Conservation (phyloP, 2,329 filamentous ascomycete genomes). For the Exophiala mesophila region DNA sequence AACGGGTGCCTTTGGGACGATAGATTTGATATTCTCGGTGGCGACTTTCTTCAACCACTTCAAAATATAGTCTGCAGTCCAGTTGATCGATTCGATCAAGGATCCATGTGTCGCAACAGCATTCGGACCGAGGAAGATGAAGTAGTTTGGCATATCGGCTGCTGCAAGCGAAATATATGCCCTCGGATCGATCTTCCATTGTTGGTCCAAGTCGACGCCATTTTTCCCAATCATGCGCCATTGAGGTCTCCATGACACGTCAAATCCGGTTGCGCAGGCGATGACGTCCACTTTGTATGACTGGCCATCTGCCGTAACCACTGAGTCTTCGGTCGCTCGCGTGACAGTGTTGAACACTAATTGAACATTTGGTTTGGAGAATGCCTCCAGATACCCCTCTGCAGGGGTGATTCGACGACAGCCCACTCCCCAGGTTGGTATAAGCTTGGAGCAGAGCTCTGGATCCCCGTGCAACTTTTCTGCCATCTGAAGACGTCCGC, state of each 20-base stretch:
- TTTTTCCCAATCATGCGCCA: conserved; percentile 33
- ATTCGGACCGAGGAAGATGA: conserved; percentile 31
- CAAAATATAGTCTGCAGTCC: conserved; percentile 28
- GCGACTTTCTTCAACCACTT: conserved; percentile 31
- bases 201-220: conserved; percentile 25
- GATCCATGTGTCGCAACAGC: conserved; percentile 28
- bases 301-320: conserved; percentile 23
- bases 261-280: conserved; percentile 39
- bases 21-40: conserved; percentile 30
- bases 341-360: conserved; percentile 33
- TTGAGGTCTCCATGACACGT: conserved; percentile 33
- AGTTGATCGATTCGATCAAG: conserved; percentile 24
- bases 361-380: conserved; percentile 32
- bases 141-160: conserved; percentile 31
- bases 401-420: conserved; percentile 19
- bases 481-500: conserved; percentile 10
- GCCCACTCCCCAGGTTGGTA: conserved; percentile 28
- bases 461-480: conserved; percentile 20
- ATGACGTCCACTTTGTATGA: conserved; percentile 29
- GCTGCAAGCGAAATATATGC: conserved; percentile 28
- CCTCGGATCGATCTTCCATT: conserved; percentile 27
- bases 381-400: conserved; percentile 28
- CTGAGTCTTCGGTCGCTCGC: conserved; percentile 26
- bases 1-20: conserved; percentile 38
- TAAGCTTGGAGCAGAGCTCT: conserved; percentile 26